Percentiles rank a stretch among this genome's conserved stretches.
phyloP scores from a whole-genome alignment of 768 basidiomycete species.

The Gloeopeniophorella convolvens region DNA sequence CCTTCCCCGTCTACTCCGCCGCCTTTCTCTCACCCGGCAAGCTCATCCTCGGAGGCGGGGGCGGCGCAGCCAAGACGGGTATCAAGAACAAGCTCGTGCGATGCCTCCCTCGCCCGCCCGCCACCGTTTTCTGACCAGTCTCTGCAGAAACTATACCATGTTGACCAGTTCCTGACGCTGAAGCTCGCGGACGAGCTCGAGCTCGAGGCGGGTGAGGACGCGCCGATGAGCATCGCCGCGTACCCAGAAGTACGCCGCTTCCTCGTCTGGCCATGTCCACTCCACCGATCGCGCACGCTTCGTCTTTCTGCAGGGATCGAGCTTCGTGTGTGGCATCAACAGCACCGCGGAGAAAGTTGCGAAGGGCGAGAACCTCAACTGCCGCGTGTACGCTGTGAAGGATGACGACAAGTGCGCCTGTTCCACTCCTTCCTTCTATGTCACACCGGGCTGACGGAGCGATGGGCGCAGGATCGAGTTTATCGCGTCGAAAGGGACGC shows the following conservation, averaged over 20 bases:
- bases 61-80: slow-evolving; percentile 78
- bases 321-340: slow-evolving; percentile 82
- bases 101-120: neutral
- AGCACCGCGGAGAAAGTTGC: slow-evolving; percentile 56
- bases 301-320: slow-evolving; percentile 34
- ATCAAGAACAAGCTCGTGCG: slow-evolving; percentile 92
- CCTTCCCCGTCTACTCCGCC: slow-evolving; percentile 86
- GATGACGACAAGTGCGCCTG: slow-evolving; percentile 50
- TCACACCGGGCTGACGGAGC: neutral
- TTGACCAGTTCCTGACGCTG: slow-evolving; percentile 47
- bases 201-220: slow-evolving; percentile 78
- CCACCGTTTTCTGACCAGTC: neutral
- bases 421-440: neutral
- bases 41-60: slow-evolving; percentile 84
- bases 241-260: slow-evolving; percentile 44
- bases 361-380: slow-evolving; percentile 75
- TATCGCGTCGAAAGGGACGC: slow-evolving; percentile 51
- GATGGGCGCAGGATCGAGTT: slow-evolving; percentile 42
- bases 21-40: slow-evolving; percentile 68
- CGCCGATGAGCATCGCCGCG: slow-evolving; percentile 92
- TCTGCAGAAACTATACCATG: slow-evolving; percentile 59
- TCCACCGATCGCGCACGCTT: neutral
- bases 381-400: slow-evolving; percentile 57
- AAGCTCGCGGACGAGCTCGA: slow-evolving; percentile 61
- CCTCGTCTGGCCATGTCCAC: slow-evolving; percentile 4